Conservation (phyloP, 257 asterid species). For the Penstemon eatonii region DNA sequence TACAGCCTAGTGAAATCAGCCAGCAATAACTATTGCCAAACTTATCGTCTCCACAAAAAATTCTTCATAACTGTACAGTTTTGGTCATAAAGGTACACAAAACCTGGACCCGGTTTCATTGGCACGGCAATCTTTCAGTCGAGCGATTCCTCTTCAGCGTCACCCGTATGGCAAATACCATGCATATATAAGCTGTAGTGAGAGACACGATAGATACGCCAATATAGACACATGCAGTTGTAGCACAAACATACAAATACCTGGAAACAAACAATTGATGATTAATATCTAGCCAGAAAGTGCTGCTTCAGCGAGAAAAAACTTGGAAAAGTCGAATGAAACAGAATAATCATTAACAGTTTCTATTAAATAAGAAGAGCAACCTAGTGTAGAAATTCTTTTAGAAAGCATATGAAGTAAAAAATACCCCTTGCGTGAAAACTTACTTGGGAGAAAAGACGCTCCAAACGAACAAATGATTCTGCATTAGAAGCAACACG, state of each 20-base stretch:
- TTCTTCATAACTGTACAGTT: neutral
- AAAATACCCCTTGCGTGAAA: neutral
- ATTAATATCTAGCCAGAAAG: neutral
- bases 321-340: no score
- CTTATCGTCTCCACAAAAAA: neutral
- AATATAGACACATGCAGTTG: slow-evolving; percentile 63
- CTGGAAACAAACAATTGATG: slow-evolving; percentile 33
- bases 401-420: no score
- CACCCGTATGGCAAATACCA: slow-evolving; percentile 40
- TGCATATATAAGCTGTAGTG: slow-evolving; percentile 42
- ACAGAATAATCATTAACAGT: no score
- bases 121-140: slow-evolving; percentile 1
- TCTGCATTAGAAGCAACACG: slow-evolving; percentile 75
- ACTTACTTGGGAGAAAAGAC: slow-evolving; percentile 96
- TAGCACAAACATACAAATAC: slow-evolving; percentile 81
- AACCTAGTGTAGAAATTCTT: no score
- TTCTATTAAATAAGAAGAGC: neutral
- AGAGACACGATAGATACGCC: slow-evolving; percentile 59
- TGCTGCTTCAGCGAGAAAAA: neutral
- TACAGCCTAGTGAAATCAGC: no score
- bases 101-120: neutral
- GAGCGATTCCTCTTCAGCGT: slow-evolving; percentile 25
- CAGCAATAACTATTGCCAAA: no score
- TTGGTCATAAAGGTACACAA: neutral
- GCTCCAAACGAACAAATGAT: slow-evolving; percentile 91